These are phyloP conservation scores for Ustilago hordei DNA, from an alignment of 1,284 basidiomycete genomes.

Conservation along the genomic window DNA sequence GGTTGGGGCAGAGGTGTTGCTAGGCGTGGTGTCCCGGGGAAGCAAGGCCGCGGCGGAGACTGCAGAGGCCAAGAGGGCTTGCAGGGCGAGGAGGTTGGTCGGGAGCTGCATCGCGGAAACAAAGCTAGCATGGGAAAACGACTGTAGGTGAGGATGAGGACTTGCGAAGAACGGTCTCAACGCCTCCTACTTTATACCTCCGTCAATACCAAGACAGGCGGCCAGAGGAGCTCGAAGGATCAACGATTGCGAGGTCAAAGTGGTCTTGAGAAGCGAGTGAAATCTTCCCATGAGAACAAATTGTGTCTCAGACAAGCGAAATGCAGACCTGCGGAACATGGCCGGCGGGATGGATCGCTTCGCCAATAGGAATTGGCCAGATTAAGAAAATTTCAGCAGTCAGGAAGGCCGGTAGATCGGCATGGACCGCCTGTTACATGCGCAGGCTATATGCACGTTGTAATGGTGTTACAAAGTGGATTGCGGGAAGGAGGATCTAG, in stretches of 20 bases:
- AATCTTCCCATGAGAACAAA: slow-evolving; percentile 1
- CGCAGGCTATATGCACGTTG: no score
- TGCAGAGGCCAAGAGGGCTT: slow-evolving; percentile 22
- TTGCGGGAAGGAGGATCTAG: no score
- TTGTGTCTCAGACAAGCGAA: neutral
- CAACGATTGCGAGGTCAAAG: neutral
- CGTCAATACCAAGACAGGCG: no score
- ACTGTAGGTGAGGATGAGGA: neutral
- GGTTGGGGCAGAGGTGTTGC: slow-evolving; percentile 24
- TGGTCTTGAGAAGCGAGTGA: neutral
- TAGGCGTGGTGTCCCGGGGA: slow-evolving; percentile 20
- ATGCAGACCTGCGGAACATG: neutral
- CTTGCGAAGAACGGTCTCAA: neutral
- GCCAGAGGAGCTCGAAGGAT: no score
- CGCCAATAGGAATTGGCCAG: neutral
- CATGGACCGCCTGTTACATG: neutral
- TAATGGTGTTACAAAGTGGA: no score
- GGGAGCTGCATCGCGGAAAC: slow-evolving; percentile 22
- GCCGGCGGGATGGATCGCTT: neutral
- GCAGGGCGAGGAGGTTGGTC: slow-evolving; percentile 20
- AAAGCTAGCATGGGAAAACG: neutral
- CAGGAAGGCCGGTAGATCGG: neutral
- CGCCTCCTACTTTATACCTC: no score
- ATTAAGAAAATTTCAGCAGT: neutral
- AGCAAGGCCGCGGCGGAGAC: slow-evolving; percentile 26